phyloP scores from a whole-genome alignment of 106 monocot genomes.

The Phalaenopsis aphrodite region DNA sequence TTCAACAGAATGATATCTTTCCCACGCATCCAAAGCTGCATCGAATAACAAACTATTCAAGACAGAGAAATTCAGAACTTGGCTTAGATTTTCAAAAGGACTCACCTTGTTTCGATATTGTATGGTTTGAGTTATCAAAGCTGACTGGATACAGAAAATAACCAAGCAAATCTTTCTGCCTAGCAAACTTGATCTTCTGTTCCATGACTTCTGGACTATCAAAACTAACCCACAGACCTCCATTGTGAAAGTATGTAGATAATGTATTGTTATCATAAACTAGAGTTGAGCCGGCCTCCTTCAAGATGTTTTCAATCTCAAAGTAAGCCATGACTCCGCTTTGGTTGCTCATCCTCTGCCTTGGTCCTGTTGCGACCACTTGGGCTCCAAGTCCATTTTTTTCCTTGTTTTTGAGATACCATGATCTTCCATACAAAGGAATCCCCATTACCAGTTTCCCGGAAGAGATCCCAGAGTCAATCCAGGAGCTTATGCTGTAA shows the following conservation, averaged over 20 bases:
- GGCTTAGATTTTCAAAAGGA: neutral
- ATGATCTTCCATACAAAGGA: constrained; percentile 69
- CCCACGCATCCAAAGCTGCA: constrained; percentile 58
- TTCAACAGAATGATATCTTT: constrained; percentile 16
- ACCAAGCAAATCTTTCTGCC: constrained; percentile 40
- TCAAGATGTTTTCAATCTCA: constrained; percentile 37
- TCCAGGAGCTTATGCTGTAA: constrained; percentile 72
- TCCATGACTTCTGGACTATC: constrained; percentile 46
- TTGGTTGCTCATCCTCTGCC: constrained; percentile 58
- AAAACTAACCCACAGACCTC: constrained; percentile 66
- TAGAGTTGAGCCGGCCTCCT: constrained; percentile 15
- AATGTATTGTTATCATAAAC: constrained; percentile 37
- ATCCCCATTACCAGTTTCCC: constrained; percentile 70
- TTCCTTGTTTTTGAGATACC: constrained; percentile 74
- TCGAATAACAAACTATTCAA: neutral
- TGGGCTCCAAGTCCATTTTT: constrained; percentile 49
- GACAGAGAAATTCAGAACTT: neutral
- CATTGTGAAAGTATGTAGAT: constrained; percentile 37
- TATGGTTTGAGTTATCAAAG: constrained; percentile 46
- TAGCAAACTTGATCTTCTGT: constrained; percentile 43
- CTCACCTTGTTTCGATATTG: constrained; percentile 59
- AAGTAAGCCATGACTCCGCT: constrained; percentile 66
- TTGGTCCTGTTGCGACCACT: constrained; percentile 61
- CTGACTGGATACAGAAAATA: constrained; percentile 77
- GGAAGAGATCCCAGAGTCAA: constrained; percentile 61